These are phyloP conservation scores for Claviceps arundinis DNA, from an alignment of 2,329 filamentous ascomycete species.

Conservation along the genomic window DNA sequence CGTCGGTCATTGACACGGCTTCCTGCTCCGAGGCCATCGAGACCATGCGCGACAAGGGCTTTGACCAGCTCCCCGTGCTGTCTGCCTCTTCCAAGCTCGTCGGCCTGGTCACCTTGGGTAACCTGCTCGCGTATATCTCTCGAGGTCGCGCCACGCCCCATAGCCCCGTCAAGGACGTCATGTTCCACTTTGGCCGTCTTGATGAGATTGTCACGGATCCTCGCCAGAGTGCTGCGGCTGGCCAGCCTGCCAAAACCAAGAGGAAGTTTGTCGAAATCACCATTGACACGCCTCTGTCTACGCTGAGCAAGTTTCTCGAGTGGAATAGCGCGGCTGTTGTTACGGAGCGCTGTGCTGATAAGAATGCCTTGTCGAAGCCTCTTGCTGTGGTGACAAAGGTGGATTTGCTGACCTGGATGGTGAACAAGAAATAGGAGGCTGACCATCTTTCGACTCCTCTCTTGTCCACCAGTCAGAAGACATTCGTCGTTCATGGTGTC, in stretches of 20 bases:
- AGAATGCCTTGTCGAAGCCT: conserved; percentile 54
- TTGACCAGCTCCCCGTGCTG: conserved; percentile 92
- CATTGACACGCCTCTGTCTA: conserved; percentile 68
- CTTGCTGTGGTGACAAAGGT: conserved; percentile 93
- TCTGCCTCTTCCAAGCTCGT: conserved; percentile 59
- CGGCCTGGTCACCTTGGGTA: conserved; percentile 87
- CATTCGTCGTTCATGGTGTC: too few species aligned
- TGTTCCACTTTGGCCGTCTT: conserved; percentile 89
- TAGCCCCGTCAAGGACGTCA: conserved; percentile 70
- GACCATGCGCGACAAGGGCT: conserved; percentile 95
- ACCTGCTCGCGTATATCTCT: conserved; percentile 82
- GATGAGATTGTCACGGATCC: conserved; percentile 87
- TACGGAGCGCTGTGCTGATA: conserved; percentile 55
- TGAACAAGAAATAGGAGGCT: conserved; percentile 39
- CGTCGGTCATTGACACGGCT: conserved; percentile 60
- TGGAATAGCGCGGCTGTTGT: conserved; percentile 97
- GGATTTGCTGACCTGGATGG: conserved; percentile 83
- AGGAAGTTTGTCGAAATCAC: conserved; percentile 90
- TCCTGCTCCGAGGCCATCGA: conserved; percentile 82
- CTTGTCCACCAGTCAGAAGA: background rate
- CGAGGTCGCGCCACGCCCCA: conserved; percentile 63
- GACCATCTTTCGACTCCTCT: background rate
- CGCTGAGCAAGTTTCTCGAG: conserved; percentile 86
- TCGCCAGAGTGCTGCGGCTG: conserved; percentile 40
- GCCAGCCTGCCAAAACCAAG: conserved; percentile 28